Evolutionary conservation across 192 early-diverging fungal genomes (phyloP).

Genomic region (Coemansia sp.): DNA sequence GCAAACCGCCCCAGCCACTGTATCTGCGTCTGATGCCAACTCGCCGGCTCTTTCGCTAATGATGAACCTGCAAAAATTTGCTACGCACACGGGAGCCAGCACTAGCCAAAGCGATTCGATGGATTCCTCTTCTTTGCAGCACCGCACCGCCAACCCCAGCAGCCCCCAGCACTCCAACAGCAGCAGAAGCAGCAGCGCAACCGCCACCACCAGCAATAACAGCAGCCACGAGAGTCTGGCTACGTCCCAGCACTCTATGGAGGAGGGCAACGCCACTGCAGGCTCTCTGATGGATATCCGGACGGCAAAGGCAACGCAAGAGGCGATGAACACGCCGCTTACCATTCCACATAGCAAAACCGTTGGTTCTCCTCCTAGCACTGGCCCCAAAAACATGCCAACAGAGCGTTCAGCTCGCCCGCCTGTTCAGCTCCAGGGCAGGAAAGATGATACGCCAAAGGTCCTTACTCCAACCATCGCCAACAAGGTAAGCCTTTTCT

Average conservation of each 20-base stretch:
- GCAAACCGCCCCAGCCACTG: slow-evolving; percentile 20
- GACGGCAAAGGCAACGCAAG: slow-evolving; percentile 19
- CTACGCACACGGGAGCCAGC: not conserved
- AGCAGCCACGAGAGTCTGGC: slow-evolving; percentile 15
- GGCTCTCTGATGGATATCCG: slow-evolving; percentile 4
- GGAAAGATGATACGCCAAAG: slow-evolving; percentile 42
- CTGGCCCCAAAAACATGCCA: not conserved
- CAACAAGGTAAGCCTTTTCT: not conserved
- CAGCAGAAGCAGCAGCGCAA: not conserved
- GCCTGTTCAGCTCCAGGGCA: slow-evolving; percentile 35
- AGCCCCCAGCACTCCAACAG: not conserved
- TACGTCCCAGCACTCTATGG: slow-evolving; percentile 8
- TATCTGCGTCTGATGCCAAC: not conserved
- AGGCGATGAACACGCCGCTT: slow-evolving; percentile 39
- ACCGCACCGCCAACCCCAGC: not conserved
- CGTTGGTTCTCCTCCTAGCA: not conserved
- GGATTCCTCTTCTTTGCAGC: not conserved
- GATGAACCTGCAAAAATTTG: slow-evolving; percentile 40
- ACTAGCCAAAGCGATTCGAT: not conserved
- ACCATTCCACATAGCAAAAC: slow-evolving; percentile 7
- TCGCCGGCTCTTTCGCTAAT: slow-evolving; percentile 5
- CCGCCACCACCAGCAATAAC: not conserved
- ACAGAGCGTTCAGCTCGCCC: slow-evolving; percentile 8
- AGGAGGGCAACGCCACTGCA: not conserved
- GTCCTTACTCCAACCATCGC: slow-evolving; percentile 47